Conservation (phyloP, 441 rosid species). For the Capsella rubella region DNA sequence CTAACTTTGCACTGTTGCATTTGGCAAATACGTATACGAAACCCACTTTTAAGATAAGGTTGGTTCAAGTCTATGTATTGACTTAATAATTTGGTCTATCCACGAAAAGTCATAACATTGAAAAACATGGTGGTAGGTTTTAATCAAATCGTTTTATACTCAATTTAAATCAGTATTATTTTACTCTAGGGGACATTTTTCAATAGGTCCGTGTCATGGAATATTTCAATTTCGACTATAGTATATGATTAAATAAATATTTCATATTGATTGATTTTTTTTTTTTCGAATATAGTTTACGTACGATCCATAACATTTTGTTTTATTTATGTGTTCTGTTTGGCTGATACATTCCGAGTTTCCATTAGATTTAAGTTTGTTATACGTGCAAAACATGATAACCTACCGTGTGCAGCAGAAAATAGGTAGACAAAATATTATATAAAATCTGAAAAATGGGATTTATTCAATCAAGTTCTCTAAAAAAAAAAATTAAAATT, state of each 20-base stretch:
- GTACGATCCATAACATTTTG: neutral
- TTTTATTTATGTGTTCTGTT: neutral
- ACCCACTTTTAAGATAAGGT: slow-evolving; percentile 27
- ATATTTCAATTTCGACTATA: neutral
- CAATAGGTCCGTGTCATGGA: slow-evolving; percentile 19
- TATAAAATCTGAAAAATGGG: too few relatives aligned
- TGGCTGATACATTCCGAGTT: neutral
- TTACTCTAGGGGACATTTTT: slow-evolving; percentile 1
- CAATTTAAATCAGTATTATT: neutral
- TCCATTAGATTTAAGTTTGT: neutral
- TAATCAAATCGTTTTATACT: slow-evolving; percentile 1
- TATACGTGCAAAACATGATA: neutral
- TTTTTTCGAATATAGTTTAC: neutral
- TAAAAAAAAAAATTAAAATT: too few relatives aligned
- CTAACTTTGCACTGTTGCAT: neutral
- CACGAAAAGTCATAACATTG: slow-evolving; percentile 29
- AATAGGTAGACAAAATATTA: neutral
- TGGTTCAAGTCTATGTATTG: slow-evolving; percentile 19
- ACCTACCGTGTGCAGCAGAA: neutral
- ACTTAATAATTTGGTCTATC: slow-evolving; percentile 19
- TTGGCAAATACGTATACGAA: slow-evolving; percentile 17
- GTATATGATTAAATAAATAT: neutral
- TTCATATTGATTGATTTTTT: neutral
- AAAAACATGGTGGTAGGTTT: slow-evolving; percentile 29
- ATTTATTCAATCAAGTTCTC: too few relatives aligned